Percentiles rank a stretch among this genome's conserved stretches.
Conservation (phyloP, 2,329 filamentous ascomycete genomes). For the Lasiodiplodia hormozganensis region DNA sequence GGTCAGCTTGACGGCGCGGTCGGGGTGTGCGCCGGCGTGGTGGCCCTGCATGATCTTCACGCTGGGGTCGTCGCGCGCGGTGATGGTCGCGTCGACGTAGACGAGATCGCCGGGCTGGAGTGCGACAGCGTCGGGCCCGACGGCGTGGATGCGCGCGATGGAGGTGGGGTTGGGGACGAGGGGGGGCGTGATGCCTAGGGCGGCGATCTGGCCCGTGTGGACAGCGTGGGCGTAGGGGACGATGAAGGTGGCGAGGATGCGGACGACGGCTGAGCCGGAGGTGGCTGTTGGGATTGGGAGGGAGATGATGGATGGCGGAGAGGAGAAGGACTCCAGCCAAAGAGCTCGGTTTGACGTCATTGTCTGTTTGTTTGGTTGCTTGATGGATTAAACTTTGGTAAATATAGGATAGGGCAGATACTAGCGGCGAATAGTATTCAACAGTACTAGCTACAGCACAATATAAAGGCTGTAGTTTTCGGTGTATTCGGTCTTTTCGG, state of each 20-base stretch:
- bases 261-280: not conserved
- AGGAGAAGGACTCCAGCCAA: not conserved
- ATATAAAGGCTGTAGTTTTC: no score
- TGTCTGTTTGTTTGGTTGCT: not conserved
- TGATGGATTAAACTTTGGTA: not conserved
- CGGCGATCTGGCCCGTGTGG: not conserved
- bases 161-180: constrained; percentile 23
- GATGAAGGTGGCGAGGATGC: not conserved
- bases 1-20: not conserved
- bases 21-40: constrained; percentile 40
- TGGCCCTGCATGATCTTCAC: constrained; percentile 37
- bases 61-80: constrained; percentile 46
- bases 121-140: constrained; percentile 47
- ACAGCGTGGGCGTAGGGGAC: not conserved
- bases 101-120: constrained; percentile 50
- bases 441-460: no score
- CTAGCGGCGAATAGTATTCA: no score
- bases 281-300: not conserved
- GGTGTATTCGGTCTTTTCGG: not conserved
- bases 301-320: not conserved
- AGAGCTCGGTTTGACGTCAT: not conserved
- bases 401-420: no score
- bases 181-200: no score
- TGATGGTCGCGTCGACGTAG: constrained; percentile 46
- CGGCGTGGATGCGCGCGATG: constrained; percentile 46